These are phyloP conservation scores for Rhizophlyctis rosea DNA, from an alignment of 192 early-diverging fungal species.

Conservation along the genomic window DNA sequence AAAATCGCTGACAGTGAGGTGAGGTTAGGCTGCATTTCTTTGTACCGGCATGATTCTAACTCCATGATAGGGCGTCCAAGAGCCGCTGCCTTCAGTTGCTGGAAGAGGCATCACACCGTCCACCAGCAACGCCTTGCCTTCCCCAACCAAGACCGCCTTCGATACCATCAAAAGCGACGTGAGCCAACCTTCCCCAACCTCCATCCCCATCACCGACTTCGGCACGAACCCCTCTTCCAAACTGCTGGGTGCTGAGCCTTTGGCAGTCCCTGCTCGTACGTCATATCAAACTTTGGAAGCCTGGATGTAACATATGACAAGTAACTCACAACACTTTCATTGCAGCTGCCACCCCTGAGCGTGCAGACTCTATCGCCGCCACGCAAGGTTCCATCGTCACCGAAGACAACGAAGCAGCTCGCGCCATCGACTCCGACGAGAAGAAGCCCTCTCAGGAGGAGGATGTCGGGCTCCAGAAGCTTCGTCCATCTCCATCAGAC, in stretches of 20 bases:
- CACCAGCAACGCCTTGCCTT: background rate
- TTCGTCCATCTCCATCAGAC: conserved; percentile 8
- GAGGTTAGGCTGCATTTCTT: too few species aligned
- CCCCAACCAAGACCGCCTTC: background rate
- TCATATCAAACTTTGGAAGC: background rate
- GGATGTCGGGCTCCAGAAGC: conserved; percentile 7
- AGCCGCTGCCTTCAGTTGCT: background rate
- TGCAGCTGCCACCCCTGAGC: conserved; percentile 10
- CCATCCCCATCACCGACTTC: conserved; percentile 5
- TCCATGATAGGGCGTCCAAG: too few species aligned
- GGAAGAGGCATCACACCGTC: conserved; percentile 12
- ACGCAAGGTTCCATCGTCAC: background rate
- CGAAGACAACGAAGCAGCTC: background rate
- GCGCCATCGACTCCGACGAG: too few species aligned
- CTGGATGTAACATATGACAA: background rate
- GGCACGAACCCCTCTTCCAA: background rate
- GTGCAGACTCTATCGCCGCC: conserved; percentile 4
- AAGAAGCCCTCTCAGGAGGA: too few species aligned
- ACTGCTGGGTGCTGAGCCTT: background rate
- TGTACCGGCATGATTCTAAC: too few species aligned
- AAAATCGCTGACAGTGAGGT: background rate
- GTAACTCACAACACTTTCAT: background rate
- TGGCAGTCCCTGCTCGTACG: background rate
- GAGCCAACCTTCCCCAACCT: conserved; percentile 5
- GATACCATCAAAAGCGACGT: background rate